phyloP scores from a whole-genome alignment of 202 grass and related monocot species.

The Hordeum pubiflorum region DNA sequence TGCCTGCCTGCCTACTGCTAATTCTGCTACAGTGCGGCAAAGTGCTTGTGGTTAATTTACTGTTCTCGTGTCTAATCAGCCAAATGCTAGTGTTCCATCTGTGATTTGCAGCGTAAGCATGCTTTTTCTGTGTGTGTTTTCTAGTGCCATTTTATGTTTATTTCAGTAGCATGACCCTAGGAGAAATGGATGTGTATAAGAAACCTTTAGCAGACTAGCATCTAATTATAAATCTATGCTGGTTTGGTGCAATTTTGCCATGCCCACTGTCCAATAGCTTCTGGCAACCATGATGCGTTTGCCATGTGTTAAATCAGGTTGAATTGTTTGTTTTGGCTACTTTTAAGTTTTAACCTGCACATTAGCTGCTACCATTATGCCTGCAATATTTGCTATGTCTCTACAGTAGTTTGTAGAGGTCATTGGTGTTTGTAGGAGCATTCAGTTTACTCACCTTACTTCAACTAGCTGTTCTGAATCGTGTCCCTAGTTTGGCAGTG shows the following conservation, averaged over 20 bases:
- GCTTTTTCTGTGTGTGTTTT: slow-evolving; percentile 1
- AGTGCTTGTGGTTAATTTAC: not conserved
- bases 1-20: not conserved
- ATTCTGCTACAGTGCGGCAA: not conserved
- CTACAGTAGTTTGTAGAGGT: not conserved
- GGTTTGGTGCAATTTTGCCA: not conserved
- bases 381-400: not conserved
- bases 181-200: not conserved
- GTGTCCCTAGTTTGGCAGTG: not conserved
- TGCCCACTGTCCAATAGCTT: not conserved
- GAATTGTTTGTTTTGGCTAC: not conserved
- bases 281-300: not conserved
- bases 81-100: not conserved
- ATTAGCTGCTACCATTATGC: not conserved
- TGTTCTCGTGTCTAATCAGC: not conserved
- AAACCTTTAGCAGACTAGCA: not conserved
- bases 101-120: not conserved
- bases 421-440: not conserved
- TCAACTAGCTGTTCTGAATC: not conserved
- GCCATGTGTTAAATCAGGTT: not conserved
- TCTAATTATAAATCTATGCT: not conserved
- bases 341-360: not conserved
- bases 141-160: not conserved
- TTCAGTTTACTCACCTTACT: not conserved
- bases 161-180: not conserved